phyloP scores from a whole-genome alignment of 169 alveolate species.

The Plasmodium vivax region DNA sequence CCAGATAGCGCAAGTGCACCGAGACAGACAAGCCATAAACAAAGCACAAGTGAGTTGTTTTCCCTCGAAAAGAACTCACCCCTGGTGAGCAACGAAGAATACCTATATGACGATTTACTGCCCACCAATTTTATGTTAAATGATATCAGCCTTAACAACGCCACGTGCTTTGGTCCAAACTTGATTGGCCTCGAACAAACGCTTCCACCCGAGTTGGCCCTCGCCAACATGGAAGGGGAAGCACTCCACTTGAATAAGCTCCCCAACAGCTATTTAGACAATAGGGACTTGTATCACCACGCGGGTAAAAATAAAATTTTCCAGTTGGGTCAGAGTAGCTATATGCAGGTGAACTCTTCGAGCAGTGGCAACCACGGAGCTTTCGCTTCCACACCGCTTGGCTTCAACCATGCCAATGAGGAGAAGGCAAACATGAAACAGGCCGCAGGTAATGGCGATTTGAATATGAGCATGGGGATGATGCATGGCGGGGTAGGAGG shows the following conservation, averaged over 20 bases:
- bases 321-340: not conserved
- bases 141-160: conserved; percentile 1
- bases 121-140: conserved; percentile 19
- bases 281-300: not conserved
- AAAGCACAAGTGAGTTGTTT: not conserved
- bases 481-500: not conserved
- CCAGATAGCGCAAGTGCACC: not conserved
- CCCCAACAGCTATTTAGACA: not conserved
- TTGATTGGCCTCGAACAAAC: not conserved
- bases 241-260: not conserved
- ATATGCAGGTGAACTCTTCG: not conserved
- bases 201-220: not conserved
- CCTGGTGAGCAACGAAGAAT: not conserved
- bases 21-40: not conserved
- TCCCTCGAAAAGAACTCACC: not conserved
- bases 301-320: not conserved
- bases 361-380: not conserved
- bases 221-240: not conserved
- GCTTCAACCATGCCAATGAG: not conserved
- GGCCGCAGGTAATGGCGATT: not conserved
- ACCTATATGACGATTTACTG: conserved; percentile 16
- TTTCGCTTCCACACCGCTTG: not conserved
- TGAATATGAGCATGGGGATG: not conserved
- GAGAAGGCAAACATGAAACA: not conserved
- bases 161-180: not conserved